Conservation (phyloP, 805 yeast species). For the Yarrowia sp. region DNA sequence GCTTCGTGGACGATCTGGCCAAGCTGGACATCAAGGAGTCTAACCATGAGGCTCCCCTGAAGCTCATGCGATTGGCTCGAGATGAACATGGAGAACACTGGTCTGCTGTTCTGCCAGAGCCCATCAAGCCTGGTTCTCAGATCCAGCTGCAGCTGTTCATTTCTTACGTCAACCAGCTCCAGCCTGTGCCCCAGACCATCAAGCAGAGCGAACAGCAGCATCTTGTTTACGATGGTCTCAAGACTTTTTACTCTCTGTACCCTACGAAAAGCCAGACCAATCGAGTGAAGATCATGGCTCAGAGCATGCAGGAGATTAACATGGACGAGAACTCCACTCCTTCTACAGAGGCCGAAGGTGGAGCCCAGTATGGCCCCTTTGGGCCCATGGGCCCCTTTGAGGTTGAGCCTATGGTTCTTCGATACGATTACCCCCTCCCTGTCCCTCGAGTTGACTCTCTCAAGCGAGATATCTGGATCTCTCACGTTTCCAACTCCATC, state of each 20-base stretch:
- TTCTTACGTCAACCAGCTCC: conserved; percentile 57
- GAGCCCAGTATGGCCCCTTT: conserved; percentile 61
- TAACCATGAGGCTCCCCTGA: conserved; percentile 45
- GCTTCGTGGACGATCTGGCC: conserved; percentile 54
- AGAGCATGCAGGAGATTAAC: conserved; percentile 24
- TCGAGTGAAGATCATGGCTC: conserved; percentile 42
- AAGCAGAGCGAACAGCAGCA: conserved; percentile 67
- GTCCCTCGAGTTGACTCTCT: conserved; percentile 65
- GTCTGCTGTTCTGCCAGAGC: conserved; percentile 65
- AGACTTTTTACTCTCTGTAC: conserved; percentile 69
- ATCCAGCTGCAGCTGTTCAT: conserved; percentile 58
- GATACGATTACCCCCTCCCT: conserved; percentile 72
- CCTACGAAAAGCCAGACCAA: conserved; percentile 52
- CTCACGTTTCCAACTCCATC: conserved; percentile 77
- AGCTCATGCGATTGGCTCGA: conserved; percentile 47
- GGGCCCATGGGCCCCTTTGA: conserved; percentile 56
- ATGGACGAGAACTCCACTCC: conserved; percentile 27
- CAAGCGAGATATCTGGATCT: conserved; percentile 83
- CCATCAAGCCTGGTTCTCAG: conserved; percentile 69
- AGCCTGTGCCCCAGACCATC: conserved; percentile 70
- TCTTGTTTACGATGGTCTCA: conserved; percentile 60
- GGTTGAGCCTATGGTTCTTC: conserved; percentile 58
- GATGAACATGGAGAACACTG: conserved; percentile 49
- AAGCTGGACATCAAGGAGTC: conserved; percentile 54
- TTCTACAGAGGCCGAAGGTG: conserved; percentile 47